Evolutionary conservation across 2,329 filamentous ascomycete species (phyloP).

Genomic region (Xylaria sp.): DNA sequence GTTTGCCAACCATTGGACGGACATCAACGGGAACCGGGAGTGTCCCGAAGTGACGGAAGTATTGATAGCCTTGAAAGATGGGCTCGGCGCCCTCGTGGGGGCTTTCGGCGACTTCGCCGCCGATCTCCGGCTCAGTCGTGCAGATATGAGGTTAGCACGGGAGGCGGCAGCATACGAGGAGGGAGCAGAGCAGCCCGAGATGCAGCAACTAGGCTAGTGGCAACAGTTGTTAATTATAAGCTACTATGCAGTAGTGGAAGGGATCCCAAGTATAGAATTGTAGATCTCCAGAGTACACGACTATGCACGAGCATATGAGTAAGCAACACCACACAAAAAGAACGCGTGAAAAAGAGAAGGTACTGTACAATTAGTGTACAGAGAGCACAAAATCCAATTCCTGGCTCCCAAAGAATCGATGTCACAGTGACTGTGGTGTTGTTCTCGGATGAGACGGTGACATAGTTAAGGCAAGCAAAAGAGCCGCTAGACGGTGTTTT

Average conservation of each 20-base stretch:
- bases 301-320: background rate
- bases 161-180: constrained; percentile 63
- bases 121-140: constrained; percentile 74
- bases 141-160: constrained; percentile 79
- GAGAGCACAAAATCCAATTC: background rate
- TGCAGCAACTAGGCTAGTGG: constrained; percentile 50
- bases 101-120: constrained; percentile 80
- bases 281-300: background rate
- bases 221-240: constrained; percentile 23
- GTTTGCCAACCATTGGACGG: constrained; percentile 80
- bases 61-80: constrained; percentile 70
- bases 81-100: constrained; percentile 72
- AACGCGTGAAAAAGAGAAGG: background rate
- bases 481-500: background rate
- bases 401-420: background rate
- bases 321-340: background rate
- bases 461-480: background rate
- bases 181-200: constrained; percentile 44
- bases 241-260: background rate
- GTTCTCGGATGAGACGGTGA: background rate
- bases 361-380: background rate
- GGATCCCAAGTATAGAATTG: background rate
- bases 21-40: constrained; percentile 68
- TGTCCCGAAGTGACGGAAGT: constrained; percentile 78
- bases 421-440: background rate